A percentile compares a stretch with the other conserved stretches of the same genome.
These are phyloP conservation scores for Pezicula carpinea DNA, from an alignment of 2,329 filamentous ascomycete species.

Conservation along the genomic window DNA sequence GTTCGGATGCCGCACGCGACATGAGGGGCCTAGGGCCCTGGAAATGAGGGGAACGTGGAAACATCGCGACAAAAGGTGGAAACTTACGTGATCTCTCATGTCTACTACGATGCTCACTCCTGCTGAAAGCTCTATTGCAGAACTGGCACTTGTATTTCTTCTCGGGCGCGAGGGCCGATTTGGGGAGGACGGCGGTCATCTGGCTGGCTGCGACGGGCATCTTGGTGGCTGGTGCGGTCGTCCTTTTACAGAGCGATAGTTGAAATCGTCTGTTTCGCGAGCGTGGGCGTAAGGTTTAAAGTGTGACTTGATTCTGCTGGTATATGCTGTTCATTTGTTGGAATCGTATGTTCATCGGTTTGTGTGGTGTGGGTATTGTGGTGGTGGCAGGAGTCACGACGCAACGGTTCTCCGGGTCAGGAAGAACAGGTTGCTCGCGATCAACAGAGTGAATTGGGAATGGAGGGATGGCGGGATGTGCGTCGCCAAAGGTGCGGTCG, in stretches of 20 bases:
- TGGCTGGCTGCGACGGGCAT: conserved; percentile 59
- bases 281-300: conserved; percentile 60
- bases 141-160: conserved; percentile 99
- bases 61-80: conserved; percentile 9
- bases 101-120: conserved; percentile 93
- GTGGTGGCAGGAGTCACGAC: conserved; percentile 28
- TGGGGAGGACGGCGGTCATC: conserved; percentile 58
- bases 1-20: conserved; percentile 14
- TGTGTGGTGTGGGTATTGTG: conserved; percentile 34
- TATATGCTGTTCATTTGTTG: conserved; percentile 45
- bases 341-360: too few species aligned
- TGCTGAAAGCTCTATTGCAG: conserved; percentile 94
- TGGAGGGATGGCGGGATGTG: conserved; percentile 18
- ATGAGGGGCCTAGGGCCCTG: conserved; percentile 18
- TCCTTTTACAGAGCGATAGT: conserved; percentile 28
- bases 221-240: conserved; percentile 32
- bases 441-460: conserved; percentile 11
- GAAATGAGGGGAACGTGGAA: conserved; percentile 13
- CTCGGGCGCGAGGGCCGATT: conserved; percentile 74
- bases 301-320: conserved; percentile 52
- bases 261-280: conserved; percentile 32
- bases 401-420: conserved; percentile 18
- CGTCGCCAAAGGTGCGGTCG: conserved; percentile 12
- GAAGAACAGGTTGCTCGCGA: conserved; percentile 20
- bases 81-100: conserved; percentile 97